Conservation (phyloP, 1,139 yeast genomes). For the Protomyces lactucae-debilis region DNA sequence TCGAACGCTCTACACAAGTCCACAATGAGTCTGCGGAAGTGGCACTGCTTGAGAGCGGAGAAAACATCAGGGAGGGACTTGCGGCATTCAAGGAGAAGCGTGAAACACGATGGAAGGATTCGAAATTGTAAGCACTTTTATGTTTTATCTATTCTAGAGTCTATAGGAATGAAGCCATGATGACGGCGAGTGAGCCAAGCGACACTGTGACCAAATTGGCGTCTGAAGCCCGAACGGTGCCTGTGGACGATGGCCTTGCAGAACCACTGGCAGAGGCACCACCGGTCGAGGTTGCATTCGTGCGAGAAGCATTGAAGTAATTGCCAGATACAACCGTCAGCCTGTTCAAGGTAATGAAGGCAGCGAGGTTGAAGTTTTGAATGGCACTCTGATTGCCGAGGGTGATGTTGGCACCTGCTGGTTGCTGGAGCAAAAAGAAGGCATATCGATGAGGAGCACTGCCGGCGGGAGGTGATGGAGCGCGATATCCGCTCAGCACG, state of each 20-base stretch:
- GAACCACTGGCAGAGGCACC: not conserved
- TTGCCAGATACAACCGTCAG: constrained; percentile 14
- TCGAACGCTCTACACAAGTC: constrained; percentile 33
- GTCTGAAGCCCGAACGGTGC: not conserved
- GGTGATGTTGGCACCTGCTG: not conserved
- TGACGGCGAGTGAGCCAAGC: not conserved
- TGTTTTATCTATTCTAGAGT: not conserved
- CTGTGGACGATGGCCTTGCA: not conserved
- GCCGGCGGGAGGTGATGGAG: constrained; percentile 12
- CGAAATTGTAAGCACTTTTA: constrained; percentile 16
- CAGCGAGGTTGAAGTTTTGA: constrained; percentile 6
- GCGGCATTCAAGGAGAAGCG: constrained; percentile 37
- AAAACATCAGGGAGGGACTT: constrained; percentile 34
- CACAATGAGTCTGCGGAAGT: constrained; percentile 32
- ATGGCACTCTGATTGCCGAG: constrained; percentile 9
- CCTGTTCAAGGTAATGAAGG: not conserved
- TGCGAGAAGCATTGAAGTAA: constrained; percentile 14
- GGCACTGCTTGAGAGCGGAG: constrained; percentile 30
- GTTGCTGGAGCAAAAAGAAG: constrained; percentile 11
- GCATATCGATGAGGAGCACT: constrained; percentile 11
- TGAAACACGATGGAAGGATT: constrained; percentile 35
- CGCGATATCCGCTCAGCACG: constrained; percentile 9
- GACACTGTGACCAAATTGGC: not conserved
- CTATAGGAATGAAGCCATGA: not conserved
- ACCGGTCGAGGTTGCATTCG: not conserved